Evolutionary conservation across 225 moss, liverwort and hornwort species (phyloP), one percentile per base, ranked within the genome.

Genomic region (Lunularia cruciata): DNA sequence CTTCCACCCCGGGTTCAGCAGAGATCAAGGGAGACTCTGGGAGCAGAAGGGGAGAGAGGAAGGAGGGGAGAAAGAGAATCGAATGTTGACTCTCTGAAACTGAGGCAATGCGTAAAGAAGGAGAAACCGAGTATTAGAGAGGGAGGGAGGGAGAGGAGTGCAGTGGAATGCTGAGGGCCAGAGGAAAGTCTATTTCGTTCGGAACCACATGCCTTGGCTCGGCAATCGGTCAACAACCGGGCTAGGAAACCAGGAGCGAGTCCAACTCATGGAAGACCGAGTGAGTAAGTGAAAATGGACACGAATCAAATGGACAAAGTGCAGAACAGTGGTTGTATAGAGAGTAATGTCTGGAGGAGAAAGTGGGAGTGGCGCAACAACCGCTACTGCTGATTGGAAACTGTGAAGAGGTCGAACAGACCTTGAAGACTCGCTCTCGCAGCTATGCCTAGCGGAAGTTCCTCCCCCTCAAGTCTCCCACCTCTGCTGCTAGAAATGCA

Each of bases 31-130:
- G n/a, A n/a, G n/a, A n/a, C n/a, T 48, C 1, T 20, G 48, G 48
- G 48, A 2, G 48, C 25, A 30, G 27, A n/a, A 6, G 54, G 54
- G 33, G 30, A 58, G 57, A 12, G n/a, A 42, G 40, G 27, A 23
- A 63, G 26, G 63, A 63, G 42, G 42, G 38, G 26, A 22, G 60
- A 22, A 22, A 27, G 42, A 40, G 63, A 40, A 1, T 37, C 16
- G 18, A 33, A 58, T 22, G 63, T 63, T 43, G 63, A 63, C 42
- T 63, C 16, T 27, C 6, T 40, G 63, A 40, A 14, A 26, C 63
- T 42, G 63, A 63, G 62, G 12, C 26, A 12, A 40, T 13, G 43
- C 2, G 25, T 0, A 13, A 26, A 22, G 2, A 15, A 6, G 16
- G 26, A 42, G 63, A 63, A 23, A 42, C 25, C 27, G 27, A 26